Evolutionary conservation across 2,329 filamentous ascomycete species (phyloP).

Genomic region (Xylariaceae sp.): DNA sequence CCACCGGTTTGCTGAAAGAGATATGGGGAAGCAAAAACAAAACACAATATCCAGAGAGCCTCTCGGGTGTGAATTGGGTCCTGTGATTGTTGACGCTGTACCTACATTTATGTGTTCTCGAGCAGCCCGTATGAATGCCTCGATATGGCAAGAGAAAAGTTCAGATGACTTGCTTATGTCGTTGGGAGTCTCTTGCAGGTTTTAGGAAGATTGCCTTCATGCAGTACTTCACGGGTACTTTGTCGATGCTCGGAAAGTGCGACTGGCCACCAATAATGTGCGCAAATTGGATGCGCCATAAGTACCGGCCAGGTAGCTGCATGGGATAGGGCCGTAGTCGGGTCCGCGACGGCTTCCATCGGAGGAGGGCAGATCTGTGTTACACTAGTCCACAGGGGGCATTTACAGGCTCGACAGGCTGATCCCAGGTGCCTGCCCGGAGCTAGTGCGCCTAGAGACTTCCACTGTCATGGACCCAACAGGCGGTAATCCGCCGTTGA

Average conservation of each 20-base stretch:
- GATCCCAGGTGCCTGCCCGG: no score
- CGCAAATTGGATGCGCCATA: no score
- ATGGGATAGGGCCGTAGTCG: no score
- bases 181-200: neutral
- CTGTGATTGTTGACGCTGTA: neutral
- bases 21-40: neutral
- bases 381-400: neutral
- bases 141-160: neutral
- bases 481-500: no score
- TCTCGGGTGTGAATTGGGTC: neutral
- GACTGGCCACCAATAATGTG: no score
- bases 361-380: slow-evolving; percentile 1
- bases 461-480: no score
- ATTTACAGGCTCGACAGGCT: no score
- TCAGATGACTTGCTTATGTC: neutral
- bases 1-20: slow-evolving; percentile 7
- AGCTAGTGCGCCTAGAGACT: no score
- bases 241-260: neutral
- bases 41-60: neutral
- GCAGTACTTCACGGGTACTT: neutral
- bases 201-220: neutral
- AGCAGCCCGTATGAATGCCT: no score
- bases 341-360: slow-evolving; percentile 7
- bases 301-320: no score
- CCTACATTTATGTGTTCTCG: neutral